Percentiles rank a stretch among this genome's conserved stretches.
Conservation (phyloP, 2,329 filamentous ascomycete species). For the Keithomyces neogunnii region DNA sequence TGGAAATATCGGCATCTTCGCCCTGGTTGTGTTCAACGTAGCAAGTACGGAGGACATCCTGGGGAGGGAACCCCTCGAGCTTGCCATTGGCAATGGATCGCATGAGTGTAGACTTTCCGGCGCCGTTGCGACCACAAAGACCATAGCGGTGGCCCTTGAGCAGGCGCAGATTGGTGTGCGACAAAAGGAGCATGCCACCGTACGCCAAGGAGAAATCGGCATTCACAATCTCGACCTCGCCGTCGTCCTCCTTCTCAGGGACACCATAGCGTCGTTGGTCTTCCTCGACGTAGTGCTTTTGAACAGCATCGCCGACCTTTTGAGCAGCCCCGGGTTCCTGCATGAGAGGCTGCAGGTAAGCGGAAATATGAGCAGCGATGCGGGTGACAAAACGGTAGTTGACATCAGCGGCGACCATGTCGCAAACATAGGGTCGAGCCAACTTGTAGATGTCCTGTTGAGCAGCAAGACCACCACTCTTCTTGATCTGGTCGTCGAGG, state of each 20-base stretch:
- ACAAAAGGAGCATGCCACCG: constrained; percentile 92
- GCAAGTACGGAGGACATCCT: constrained; percentile 87
- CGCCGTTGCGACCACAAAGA: constrained; percentile 92
- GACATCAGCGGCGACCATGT: constrained; percentile 81
- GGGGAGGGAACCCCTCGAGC: constrained; percentile 90
- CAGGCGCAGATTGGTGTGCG: constrained; percentile 88
- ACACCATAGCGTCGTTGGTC: constrained; percentile 81
- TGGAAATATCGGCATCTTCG: constrained; percentile 92
- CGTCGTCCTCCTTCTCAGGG: constrained; percentile 79
- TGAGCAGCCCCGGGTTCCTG: constrained; percentile 50
- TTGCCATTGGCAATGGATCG: constrained; percentile 92
- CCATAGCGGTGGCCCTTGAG: constrained; percentile 97
- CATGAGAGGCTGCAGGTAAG: constrained; percentile 69
- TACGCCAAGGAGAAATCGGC: constrained; percentile 96
- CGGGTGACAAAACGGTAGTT: constrained; percentile 73
- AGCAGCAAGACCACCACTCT: constrained; percentile 52
- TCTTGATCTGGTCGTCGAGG: constrained; percentile 68
- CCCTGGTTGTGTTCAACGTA: constrained; percentile 99
- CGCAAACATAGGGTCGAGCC: constrained; percentile 65
- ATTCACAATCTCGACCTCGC: constrained; percentile 94
- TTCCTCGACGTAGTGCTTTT: constrained; percentile 71
- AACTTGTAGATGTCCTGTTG: constrained; percentile 56
- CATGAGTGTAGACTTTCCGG: constrained; percentile 99
- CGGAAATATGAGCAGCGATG: constrained; percentile 58
- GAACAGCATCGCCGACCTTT: constrained; percentile 62